These are phyloP conservation scores for Daldinia eschscholtzii DNA, from an alignment of 2,329 filamentous ascomycete species.

Conservation along the genomic window DNA sequence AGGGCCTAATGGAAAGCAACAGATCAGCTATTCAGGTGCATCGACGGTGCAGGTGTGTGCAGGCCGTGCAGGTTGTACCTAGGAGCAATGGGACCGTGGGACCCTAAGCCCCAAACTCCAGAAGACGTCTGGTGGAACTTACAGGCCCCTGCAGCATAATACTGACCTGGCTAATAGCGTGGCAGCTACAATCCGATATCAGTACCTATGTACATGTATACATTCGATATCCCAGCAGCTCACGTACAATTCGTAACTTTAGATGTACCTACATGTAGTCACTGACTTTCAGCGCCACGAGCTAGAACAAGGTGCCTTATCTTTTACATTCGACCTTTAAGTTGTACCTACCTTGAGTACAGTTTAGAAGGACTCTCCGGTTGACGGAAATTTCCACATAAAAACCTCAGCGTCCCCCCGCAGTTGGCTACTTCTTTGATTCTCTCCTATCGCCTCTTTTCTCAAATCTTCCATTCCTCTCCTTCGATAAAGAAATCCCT, in stretches of 20 bases:
- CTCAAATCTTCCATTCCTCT: constrained; percentile 16
- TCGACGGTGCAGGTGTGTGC: neutral
- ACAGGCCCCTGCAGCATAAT: constrained; percentile 11
- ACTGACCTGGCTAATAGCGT: constrained; percentile 3
- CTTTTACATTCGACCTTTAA: constrained; percentile 18
- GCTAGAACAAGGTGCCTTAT: constrained; percentile 38
- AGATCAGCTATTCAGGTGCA: constrained; percentile 5
- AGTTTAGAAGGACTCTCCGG: constrained; percentile 24
- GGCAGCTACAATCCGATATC: constrained; percentile 2
- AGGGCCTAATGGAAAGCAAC: constrained; percentile 4
- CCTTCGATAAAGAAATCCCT: constrained; percentile 14
- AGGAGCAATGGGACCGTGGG: constrained; percentile 10
- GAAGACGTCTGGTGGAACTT: constrained; percentile 2
- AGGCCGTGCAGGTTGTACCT: too few species aligned
- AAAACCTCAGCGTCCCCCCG: constrained; percentile 41
- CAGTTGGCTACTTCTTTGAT: constrained; percentile 25
- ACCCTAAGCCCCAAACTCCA: constrained; percentile 6
- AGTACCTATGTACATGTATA: constrained; percentile 6
- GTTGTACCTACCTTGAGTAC: constrained; percentile 23
- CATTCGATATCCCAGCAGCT: neutral
- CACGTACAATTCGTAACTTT: neutral
- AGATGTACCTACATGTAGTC: neutral
- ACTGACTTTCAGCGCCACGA: constrained; percentile 24
- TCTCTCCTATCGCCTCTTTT: constrained; percentile 22
- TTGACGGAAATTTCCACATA: constrained; percentile 40